Evolutionary conservation across 306 rosid genomes (phyloP), one percentile per base, ranked within the genome.

Genomic region (Geum urbanum): DNA sequence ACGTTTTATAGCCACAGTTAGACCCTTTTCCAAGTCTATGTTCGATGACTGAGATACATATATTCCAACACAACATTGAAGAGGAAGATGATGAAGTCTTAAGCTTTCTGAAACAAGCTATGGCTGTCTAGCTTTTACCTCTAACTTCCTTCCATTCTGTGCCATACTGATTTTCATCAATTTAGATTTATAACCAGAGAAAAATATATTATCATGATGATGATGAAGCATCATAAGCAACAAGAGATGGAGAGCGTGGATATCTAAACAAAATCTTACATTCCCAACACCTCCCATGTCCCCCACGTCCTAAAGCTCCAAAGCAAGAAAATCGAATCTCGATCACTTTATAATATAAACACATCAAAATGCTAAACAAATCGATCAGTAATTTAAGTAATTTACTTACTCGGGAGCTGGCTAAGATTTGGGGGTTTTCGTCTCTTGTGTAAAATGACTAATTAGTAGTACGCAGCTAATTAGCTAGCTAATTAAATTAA

Each of bases 241-340:
- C 59, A 61, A 47, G 24, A 41, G 22, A 70, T 44, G 52, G 72
- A 37, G 66, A 24, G 71, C 80, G 83, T 84, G 74, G 80, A 67
- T 65, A 60, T 60, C 65, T 60, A 60, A 37, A 60, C 65, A 61
- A 75, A 76, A 66, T 81, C 79, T 83, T 84, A 77, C 87, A 86
- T 84, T 83, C 80, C 88, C 96, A 81, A 83, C 65, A 77, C 64
- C 65, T 57, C 69, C 70, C 62, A 72, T 65, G 74, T 61, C 72
- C 47, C 67, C 74, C 69, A 77, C 72, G 76, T 69, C 18, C 50
- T 32, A 32, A 32, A 32, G 37, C 37, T 32, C 37, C 37, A 32
- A 72, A 78, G 46, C 40, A 66, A 74, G 66, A 76, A 74, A 32
- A 32, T 32, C 37, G 37, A 32, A 32, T 32, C 37, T 22, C 3